phyloP scores from a whole-genome alignment of 2,329 filamentous ascomycete species.

The Botrytis squamosa region DNA sequence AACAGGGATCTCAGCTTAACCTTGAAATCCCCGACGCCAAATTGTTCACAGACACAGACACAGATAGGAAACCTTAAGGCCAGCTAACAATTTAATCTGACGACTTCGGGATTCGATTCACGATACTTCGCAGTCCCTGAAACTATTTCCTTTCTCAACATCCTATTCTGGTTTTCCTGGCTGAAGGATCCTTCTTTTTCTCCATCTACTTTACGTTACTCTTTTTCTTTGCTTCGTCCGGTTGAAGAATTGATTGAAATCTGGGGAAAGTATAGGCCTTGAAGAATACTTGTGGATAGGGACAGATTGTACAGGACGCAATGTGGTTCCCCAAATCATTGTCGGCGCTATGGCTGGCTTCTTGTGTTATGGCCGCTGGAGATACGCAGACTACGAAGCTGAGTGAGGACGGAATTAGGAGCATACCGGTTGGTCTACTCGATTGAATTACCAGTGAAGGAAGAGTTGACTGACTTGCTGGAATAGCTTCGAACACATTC shows the following conservation, averaged over 20 bases:
- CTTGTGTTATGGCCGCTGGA: slow-evolving; percentile 40
- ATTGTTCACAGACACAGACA: slow-evolving; percentile 1
- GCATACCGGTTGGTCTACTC: slow-evolving; percentile 56
- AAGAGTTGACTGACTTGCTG: slow-evolving; percentile 23
- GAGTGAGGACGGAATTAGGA: slow-evolving; percentile 52
- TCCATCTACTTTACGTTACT: slow-evolving; percentile 3
- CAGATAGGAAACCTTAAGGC: slow-evolving; percentile 5
- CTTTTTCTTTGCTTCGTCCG: background rate
- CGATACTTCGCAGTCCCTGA: background rate
- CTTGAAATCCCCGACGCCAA: slow-evolving; percentile 1
- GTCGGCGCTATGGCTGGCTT: slow-evolving; percentile 39
- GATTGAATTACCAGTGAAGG: background rate
- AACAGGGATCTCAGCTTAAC: slow-evolving; percentile 10
- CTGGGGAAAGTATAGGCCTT: background rate
- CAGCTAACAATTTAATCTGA: slow-evolving; percentile 7
- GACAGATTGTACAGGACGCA: slow-evolving; percentile 22
- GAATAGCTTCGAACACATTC: slow-evolving; percentile 81
- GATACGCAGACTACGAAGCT: slow-evolving; percentile 39
- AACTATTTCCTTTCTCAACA: background rate
- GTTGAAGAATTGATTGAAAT: background rate
- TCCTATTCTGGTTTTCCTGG: background rate
- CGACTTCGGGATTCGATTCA: background rate
- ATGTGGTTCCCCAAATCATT: slow-evolving; percentile 37
- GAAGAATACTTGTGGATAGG: slow-evolving; percentile 13
- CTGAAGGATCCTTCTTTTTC: background rate